Percentiles rank a stretch among this genome's conserved stretches.
Evolutionary conservation across 768 basidiomycete species (phyloP).

Genomic region (Calocera cornea): DNA sequence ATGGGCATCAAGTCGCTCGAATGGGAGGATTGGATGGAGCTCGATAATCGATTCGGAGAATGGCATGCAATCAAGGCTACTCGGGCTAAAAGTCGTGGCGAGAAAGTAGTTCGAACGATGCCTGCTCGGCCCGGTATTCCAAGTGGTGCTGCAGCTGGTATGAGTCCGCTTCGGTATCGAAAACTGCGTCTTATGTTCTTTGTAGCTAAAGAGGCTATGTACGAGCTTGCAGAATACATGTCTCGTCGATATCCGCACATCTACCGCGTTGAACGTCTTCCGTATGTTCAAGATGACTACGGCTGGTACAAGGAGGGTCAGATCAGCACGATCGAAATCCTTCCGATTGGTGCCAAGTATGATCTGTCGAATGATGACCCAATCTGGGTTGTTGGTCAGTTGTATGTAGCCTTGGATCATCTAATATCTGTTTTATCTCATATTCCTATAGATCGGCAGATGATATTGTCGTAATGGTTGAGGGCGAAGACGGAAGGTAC

Average conservation of each 20-base stretch:
- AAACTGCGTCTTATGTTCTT: neutral
- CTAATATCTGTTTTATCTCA: neutral
- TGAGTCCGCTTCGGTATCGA: neutral
- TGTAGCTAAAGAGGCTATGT: slow-evolving; percentile 45
- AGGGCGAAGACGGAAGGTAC: slow-evolving; percentile 44
- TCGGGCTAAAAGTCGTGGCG: slow-evolving; percentile 40
- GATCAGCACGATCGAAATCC: slow-evolving; percentile 39
- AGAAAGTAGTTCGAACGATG: slow-evolving; percentile 36
- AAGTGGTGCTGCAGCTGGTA: slow-evolving; percentile 19
- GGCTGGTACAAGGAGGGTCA: slow-evolving; percentile 33
- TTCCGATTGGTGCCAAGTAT: slow-evolving; percentile 37
- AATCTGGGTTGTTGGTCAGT: slow-evolving; percentile 44
- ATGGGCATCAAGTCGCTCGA: slow-evolving; percentile 56
- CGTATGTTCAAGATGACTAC: slow-evolving; percentile 17
- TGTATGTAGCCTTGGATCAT: slow-evolving; percentile 32
- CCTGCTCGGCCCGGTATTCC: slow-evolving; percentile 31
- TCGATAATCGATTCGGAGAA: slow-evolving; percentile 42
- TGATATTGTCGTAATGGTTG: slow-evolving; percentile 23
- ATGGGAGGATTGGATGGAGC: slow-evolving; percentile 56
- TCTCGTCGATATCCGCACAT: slow-evolving; percentile 45
- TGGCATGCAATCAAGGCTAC: slow-evolving; percentile 39
- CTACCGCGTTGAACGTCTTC: slow-evolving; percentile 36
- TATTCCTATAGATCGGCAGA: slow-evolving; percentile 14
- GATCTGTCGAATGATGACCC: slow-evolving; percentile 42
- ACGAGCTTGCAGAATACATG: slow-evolving; percentile 56